Percentiles rank a stretch among this genome's conserved stretches.
phyloP scores from a whole-genome alignment of 768 basidiomycete genomes.

The Suillus subalutaceus region DNA sequence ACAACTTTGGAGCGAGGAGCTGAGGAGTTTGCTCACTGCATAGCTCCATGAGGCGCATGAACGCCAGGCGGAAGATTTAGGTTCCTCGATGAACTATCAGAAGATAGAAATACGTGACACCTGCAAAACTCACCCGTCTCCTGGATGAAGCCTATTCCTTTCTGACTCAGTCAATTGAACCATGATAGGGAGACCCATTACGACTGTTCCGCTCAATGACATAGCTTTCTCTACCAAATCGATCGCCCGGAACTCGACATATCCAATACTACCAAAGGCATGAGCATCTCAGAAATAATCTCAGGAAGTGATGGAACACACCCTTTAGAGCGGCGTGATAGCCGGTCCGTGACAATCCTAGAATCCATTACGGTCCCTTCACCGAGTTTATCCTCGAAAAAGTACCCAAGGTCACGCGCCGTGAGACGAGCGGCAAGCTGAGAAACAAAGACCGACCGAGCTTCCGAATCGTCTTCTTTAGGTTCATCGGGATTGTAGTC shows the following conservation, averaged over 20 bases:
- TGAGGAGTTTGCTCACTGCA: conserved; percentile 62
- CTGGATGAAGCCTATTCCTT: conserved; percentile 86
- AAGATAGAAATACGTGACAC: conserved; percentile 12
- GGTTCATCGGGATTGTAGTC: conserved; percentile 83
- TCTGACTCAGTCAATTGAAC: conserved; percentile 98
- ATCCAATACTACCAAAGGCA: conserved; percentile 74
- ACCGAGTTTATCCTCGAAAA: conserved; percentile 97
- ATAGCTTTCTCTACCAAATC: conserved; percentile 92
- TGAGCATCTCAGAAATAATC: conserved; percentile 7
- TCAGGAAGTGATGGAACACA: conserved; percentile 39
- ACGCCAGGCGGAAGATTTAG: conserved; percentile 86
- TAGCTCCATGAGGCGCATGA: conserved; percentile 76
- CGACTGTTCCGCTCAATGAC: conserved; percentile 87
- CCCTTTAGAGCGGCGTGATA: conserved; percentile 98
- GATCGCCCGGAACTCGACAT: conserved; percentile 93
- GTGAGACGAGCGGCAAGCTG: conserved; percentile 97
- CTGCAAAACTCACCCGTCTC: conserved; percentile 67
- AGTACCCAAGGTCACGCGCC: conserved; percentile 95
- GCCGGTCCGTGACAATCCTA: conserved; percentile 91
- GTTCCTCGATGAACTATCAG: conserved; percentile 49
- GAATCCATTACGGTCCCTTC: conserved; percentile 95
- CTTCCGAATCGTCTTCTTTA: conserved; percentile 95
- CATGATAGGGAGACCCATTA: conserved; percentile 97
- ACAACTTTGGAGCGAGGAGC: background rate
- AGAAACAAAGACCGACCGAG: conserved; percentile 97